Evolutionary conservation across 345 rosid genomes (phyloP).

Genomic region (Pelargonium nanum): DNA sequence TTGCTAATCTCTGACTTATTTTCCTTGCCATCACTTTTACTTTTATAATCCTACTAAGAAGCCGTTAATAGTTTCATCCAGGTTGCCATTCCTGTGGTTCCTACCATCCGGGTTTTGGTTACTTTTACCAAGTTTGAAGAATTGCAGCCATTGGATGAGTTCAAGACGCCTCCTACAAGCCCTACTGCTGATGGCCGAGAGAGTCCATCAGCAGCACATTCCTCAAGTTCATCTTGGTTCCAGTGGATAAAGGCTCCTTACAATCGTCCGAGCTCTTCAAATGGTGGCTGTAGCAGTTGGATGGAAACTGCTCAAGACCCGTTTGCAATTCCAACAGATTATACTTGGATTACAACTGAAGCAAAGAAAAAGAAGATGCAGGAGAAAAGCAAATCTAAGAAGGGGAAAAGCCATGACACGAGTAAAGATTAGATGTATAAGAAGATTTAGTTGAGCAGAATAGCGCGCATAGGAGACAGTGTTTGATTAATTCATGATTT

Average conservation of each 20-base stretch:
- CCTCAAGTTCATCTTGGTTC: slow-evolving; percentile 71
- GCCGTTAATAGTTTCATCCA: slow-evolving; percentile 18
- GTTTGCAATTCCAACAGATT: slow-evolving; percentile 62
- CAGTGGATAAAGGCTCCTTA: slow-evolving; percentile 85
- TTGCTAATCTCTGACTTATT: neutral
- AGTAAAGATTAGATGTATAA: slow-evolving; percentile 14
- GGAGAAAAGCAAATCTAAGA: slow-evolving; percentile 71
- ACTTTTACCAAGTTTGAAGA: slow-evolving; percentile 94
- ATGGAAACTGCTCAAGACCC: slow-evolving; percentile 62
- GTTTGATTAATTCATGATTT: slow-evolving; percentile 17
- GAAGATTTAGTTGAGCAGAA: slow-evolving; percentile 14
- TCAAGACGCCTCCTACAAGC: slow-evolving; percentile 85
- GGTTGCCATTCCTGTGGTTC: slow-evolving; percentile 98
- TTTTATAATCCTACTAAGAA: neutral
- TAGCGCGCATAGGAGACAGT: slow-evolving; percentile 14
- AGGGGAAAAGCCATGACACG: slow-evolving; percentile 37
- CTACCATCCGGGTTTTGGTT: slow-evolving; percentile 78
- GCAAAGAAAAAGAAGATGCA: slow-evolving; percentile 88
- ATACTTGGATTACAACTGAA: slow-evolving; percentile 71
- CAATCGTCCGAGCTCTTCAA: slow-evolving; percentile 41
- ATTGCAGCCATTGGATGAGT: slow-evolving; percentile 69
- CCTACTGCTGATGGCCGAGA: slow-evolving; percentile 49
- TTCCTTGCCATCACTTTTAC: too few species aligned
- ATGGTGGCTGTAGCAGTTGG: slow-evolving; percentile 37
- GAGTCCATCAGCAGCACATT: slow-evolving; percentile 42